A percentile compares a stretch with the other conserved stretches of the same genome.
These are phyloP conservation scores for Leishmania turanica DNA, from an alignment of 208 protist species.

Conservation along the genomic window DNA sequence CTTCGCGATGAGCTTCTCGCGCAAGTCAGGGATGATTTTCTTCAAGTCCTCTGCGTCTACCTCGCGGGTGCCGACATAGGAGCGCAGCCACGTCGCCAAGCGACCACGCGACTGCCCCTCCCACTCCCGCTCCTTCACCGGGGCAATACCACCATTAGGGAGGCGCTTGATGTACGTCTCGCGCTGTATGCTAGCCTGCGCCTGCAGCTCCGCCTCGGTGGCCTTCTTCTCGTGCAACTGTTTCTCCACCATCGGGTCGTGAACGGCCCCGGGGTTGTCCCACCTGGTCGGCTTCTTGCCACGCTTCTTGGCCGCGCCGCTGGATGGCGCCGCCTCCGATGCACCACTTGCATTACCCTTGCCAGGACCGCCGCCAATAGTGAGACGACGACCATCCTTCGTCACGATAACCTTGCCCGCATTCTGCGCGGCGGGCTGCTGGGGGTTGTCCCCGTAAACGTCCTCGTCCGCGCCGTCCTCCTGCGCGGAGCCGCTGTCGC, in stretches of 20 bases:
- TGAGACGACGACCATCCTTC: constrained; percentile 63
- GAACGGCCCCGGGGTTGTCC: constrained; percentile 34
- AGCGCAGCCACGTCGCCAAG: constrained; percentile 77
- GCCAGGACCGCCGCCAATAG: constrained; percentile 36
- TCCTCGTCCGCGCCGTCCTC: constrained; percentile 14
- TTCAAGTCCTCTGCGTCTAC: constrained; percentile 90
- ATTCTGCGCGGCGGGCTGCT: constrained; percentile 1
- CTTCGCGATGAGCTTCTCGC: constrained; percentile 96
- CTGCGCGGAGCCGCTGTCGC: constrained; percentile 14
- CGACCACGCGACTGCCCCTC: constrained; percentile 69
- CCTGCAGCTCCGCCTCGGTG: constrained; percentile 73
- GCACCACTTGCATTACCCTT: constrained; percentile 2
- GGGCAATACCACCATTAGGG: constrained; percentile 61
- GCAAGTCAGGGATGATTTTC: constrained; percentile 91
- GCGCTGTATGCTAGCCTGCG: constrained; percentile 67
- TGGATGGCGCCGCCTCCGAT: constrained; percentile 6
- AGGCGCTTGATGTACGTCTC: constrained; percentile 78
- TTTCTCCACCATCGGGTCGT: constrained; percentile 29
- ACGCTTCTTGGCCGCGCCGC: constrained; percentile 34
- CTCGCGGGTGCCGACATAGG: constrained; percentile 71
- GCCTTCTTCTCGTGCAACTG: constrained; percentile 40
- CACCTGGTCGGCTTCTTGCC: constrained; percentile 72
- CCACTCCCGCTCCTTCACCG: constrained; percentile 84
- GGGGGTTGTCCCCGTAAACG: not conserved
- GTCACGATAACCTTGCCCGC: constrained; percentile 54